These are phyloP conservation scores for Colletotrichum cuscutae DNA, from an alignment of 2,329 filamentous ascomycete species.

Conservation along the genomic window DNA sequence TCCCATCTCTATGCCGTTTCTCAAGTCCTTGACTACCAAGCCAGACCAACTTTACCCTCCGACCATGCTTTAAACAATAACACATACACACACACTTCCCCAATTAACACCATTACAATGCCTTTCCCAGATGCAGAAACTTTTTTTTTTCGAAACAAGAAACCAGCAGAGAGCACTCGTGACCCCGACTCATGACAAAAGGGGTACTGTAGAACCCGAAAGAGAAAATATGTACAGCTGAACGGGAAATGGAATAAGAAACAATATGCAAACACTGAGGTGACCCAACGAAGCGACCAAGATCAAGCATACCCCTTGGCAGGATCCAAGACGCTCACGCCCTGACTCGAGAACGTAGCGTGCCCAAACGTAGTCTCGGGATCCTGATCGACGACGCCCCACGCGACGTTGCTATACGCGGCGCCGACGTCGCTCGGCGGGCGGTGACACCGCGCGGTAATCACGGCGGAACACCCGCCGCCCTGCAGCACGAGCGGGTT, in stretches of 20 bases:
- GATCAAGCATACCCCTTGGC: constrained; percentile 49
- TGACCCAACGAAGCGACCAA: too few species aligned
- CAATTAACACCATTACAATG: constrained; percentile 11
- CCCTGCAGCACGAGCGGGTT: constrained; percentile 61
- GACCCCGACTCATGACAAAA: not conserved
- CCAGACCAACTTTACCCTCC: too few species aligned
- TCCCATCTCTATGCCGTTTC: not conserved
- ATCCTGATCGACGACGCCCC: constrained; percentile 60
- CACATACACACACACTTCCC: not conserved
- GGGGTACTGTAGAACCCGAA: not conserved
- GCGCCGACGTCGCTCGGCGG: constrained; percentile 44
- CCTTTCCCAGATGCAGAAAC: constrained; percentile 1
- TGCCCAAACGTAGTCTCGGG: constrained; percentile 47
- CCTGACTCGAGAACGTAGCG: constrained; percentile 1
- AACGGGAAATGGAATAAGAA: not conserved
- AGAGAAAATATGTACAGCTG: constrained; percentile 11
- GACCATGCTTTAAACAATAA: not conserved
- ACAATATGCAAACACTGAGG: not conserved
- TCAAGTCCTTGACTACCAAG: not conserved
- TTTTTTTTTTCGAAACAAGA: not conserved
- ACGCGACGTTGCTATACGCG: constrained; percentile 51
- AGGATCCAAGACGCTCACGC: constrained; percentile 43
- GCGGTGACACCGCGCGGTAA: constrained; percentile 60
- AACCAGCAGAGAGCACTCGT: not conserved
- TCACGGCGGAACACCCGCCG: constrained; percentile 62